Evolutionary conservation across 225 moss, liverwort and hornwort genomes (phyloP), one percentile per base, ranked within the genome.

Genomic region (Marchantia polymorpha): DNA sequence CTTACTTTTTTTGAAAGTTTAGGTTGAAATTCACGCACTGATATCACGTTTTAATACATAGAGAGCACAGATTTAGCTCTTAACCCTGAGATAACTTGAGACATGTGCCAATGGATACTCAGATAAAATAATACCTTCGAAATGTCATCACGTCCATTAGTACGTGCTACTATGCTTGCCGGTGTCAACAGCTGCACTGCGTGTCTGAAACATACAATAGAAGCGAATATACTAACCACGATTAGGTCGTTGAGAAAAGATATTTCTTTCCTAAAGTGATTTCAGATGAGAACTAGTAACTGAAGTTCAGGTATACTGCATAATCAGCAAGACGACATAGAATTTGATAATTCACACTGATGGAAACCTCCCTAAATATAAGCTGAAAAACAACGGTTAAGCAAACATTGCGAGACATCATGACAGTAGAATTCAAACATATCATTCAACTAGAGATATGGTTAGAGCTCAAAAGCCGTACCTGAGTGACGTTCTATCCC

Each of bases 401-500:
- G 5, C 3, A 39, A 39, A 39, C 39, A 39, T 39, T 63, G 23
- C 61, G 2, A 23, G 20, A 17, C 61, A 63, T 6, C 23, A 23
- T 17, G 61, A 19, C 19, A 63, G 61, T 17, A 63, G 1, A 39
- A 39, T 39, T 52, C 73, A 73, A 52, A 17, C 73, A 73, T 16
- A 6, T 16, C 23, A 73, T 49, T 30, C 30, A 67, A 30, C 68
- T 69, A 16, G 15, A 31, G 68, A 3, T 29, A 16, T 22, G 22
- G 7, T 66, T 16, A 16, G 12, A 50, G 50, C 10, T 12, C 50
- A 30, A 17, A 72, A 49, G 16, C 31, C 52, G 47, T 82, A 86
- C 93, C 95, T 91, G 6, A 97, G 90, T 49, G 94, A 97, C 17
- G 94, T 94, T 81, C 93, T 93, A 86, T 97, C 97, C 80, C 97